Conservation (phyloP, 345 rosid genomes). For the Diplotaxis tenuifolia region DNA sequence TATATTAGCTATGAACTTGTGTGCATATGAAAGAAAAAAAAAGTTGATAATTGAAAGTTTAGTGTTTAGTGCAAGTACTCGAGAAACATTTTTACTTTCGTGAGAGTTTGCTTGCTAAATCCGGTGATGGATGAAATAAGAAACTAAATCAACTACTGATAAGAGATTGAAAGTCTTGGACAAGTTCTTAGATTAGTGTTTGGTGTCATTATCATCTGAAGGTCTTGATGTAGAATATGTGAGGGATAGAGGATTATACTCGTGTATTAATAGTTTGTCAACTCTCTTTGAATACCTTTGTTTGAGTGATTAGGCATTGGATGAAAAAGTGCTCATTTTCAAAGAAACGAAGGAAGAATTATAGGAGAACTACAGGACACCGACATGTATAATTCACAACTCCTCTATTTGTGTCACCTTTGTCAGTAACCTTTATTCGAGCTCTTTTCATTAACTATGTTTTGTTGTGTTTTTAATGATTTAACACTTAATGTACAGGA, state of each 20-base stretch:
- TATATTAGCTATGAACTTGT: not conserved
- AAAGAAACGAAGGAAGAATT: constrained; percentile 92
- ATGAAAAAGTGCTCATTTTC: constrained; percentile 88
- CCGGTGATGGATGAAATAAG: not conserved
- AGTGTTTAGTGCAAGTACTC: not conserved
- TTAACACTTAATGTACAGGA: constrained; percentile 49
- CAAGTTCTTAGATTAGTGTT: not conserved
- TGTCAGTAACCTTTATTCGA: not conserved
- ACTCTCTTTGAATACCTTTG: not conserved
- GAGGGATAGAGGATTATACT: not conserved
- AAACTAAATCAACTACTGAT: not conserved
- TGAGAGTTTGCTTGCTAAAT: not conserved
- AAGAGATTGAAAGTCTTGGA: not conserved
- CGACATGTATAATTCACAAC: constrained; percentile 54
- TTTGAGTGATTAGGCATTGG: constrained; percentile 65
- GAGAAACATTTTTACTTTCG: not conserved
- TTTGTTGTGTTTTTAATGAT: constrained; percentile 1
- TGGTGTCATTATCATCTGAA: not conserved
- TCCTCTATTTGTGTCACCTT: constrained; percentile 5
- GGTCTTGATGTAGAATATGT: not conserved
- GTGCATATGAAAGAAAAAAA: not conserved
- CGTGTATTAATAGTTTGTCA: not conserved
- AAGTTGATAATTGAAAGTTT: not conserved
- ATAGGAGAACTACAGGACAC: constrained; percentile 86
- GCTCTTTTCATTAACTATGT: not conserved